Evolutionary conservation across 768 basidiomycete species (phyloP), one percentile per base, ranked within the genome.

Genomic region (Russula virescens): DNA sequence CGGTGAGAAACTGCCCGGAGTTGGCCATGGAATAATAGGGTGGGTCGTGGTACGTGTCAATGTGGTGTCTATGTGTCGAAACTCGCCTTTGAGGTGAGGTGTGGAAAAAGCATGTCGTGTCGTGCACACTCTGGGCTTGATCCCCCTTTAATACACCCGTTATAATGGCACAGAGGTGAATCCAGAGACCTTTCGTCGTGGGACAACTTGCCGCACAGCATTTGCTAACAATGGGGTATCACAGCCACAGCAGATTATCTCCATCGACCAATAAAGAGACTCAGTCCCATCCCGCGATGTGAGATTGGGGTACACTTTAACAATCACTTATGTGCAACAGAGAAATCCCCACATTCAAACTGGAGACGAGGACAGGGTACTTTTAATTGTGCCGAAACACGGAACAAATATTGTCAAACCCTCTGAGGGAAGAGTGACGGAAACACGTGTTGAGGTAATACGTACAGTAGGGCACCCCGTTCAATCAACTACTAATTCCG

Each of bases 401-500:
- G 8, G n/a, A 9, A 23, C 34, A 13, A 13, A 8, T 31, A 31
- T 31, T 31, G n/a, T n/a, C n/a, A 31, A 8, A 3, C 31, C 18
- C 10, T 6, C 9, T 16, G 8, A 4, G 21, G 8, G n/a, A 34
- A 31, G 7, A 14, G 28, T 10, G 28, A 31, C 19, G 10, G 8
- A 19, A 48, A 42, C 26, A 61, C 46, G 60, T 61, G 45, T 38
- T 38, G 38, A 38, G 38, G 38, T 38, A 11, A 38, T 38, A 3
- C 38, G 38, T 9, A 35, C 34, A 10, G 34, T 10, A 38, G 38
- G 6, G 38, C 38, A 11, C 13, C 6, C 38, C 13, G n/a, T 38
- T 38, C 42, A 62, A 18, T 51, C 38, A 38, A 38, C 6, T 38
- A 38, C 6, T 67, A 46, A 79, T 71, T 1, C 80, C 79, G 5